A percentile compares a stretch with the other conserved stretches of the same genome.
phyloP scores from a whole-genome alignment of 2,329 filamentous ascomycete species.

The Colletotrichum higginsianum region DNA sequence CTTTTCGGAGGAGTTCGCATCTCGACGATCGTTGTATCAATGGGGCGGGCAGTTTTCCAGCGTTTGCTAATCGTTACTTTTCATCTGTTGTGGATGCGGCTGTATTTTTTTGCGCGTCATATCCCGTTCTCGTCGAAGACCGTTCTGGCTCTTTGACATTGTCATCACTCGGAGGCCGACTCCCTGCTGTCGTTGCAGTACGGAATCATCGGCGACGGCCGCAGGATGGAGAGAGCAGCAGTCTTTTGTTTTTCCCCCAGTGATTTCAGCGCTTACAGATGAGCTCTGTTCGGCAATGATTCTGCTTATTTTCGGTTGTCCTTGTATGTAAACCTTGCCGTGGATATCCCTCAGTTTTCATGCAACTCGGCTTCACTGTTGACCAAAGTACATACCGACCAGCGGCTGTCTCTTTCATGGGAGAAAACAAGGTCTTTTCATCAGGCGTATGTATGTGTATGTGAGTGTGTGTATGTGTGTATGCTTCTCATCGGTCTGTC shows the following conservation, averaged over 20 bases:
- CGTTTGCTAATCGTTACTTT: constrained; percentile 8
- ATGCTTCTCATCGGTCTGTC: not conserved
- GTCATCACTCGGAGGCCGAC: not conserved
- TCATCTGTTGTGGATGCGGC: not conserved
- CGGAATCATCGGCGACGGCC: not conserved
- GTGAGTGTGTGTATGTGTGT: not conserved
- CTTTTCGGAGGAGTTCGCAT: constrained; percentile 1
- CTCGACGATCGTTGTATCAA: not conserved
- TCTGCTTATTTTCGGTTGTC: not conserved
- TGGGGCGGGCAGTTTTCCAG: constrained; percentile 2
- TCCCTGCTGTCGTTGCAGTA: not conserved
- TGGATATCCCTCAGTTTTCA: not conserved
- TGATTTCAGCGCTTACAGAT: not conserved
- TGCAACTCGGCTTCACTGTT: not conserved
- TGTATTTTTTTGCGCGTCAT: constrained; percentile 9
- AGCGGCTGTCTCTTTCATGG: not conserved
- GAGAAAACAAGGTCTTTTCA: not conserved
- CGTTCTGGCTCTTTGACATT: not conserved
- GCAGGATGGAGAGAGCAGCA: not conserved
- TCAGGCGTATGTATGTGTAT: not conserved
- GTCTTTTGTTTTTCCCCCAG: not conserved
- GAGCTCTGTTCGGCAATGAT: not conserved
- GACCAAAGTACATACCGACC: not conserved
- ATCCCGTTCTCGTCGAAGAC: not conserved
- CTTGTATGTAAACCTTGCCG: not conserved